Percentiles rank a stretch among this genome's conserved stretches.
Conservation (phyloP, 768 basidiomycete species). For the Pleurotus ostreatus region DNA sequence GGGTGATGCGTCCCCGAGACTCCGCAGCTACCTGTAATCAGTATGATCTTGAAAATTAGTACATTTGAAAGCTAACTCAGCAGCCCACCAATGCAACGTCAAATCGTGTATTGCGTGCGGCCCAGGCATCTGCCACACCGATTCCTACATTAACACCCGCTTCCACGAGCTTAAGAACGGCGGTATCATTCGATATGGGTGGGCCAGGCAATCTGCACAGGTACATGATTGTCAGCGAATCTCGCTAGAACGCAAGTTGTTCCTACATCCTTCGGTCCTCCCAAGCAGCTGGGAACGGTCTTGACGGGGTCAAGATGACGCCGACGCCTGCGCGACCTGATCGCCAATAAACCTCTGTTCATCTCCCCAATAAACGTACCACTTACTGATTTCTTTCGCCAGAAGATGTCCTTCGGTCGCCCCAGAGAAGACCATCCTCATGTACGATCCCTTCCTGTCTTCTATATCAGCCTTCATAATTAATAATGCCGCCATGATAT, state of each 20-base stretch:
- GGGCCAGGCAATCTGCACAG: slow-evolving; percentile 60
- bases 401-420: slow-evolving; percentile 63
- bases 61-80: neutral
- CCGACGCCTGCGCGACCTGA: slow-evolving; percentile 45
- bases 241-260: slow-evolving; percentile 1
- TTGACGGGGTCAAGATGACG: slow-evolving; percentile 48
- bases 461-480: slow-evolving; percentile 68
- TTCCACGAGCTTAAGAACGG: slow-evolving; percentile 57
- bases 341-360: neutral
- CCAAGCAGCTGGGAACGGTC: slow-evolving; percentile 74
- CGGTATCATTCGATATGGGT: slow-evolving; percentile 62
- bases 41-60: slow-evolving; percentile 2
- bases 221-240: neutral
- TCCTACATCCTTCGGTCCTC: slow-evolving; percentile 62
- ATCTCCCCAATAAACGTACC: no score
- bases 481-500: slow-evolving; percentile 69
- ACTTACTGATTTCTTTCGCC: slow-evolving; percentile 59
- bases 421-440: slow-evolving; percentile 61
- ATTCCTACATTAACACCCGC: slow-evolving; percentile 81
- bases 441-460: slow-evolving; percentile 46
- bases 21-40: slow-evolving; percentile 38
- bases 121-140: slow-evolving; percentile 64
- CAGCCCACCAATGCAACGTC: slow-evolving; percentile 73
- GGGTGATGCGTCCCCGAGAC: slow-evolving; percentile 38
- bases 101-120: slow-evolving; percentile 71